Base-by-base conservation (phyloP, 805 yeast species). In the Pichia nanzhaoensis region DNA sequence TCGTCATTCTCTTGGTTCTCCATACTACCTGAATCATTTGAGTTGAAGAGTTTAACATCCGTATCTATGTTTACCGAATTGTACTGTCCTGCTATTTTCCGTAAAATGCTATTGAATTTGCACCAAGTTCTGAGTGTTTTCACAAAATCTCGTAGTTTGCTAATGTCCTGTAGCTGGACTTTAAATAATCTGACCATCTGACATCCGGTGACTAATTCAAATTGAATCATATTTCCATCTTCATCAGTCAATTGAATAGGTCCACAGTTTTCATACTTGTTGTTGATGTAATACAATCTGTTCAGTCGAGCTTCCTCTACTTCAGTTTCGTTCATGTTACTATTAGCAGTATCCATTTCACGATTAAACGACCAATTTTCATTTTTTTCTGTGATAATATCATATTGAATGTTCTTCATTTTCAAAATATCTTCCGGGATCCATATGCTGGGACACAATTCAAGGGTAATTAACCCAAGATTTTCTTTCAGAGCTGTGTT, bases 401-500 rank as follows among this genome's bases (percentile, higher is more conserved):
- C 63, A 46, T 55, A 58, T 13, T 43, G 39, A 5, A 58, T 37
- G n/a, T 51, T 51, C 14, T 55, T 36, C 20, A 56, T 57, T 24
- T 52, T 32, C 18, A 60, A 37, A 18, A 59, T 31, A 47, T 60
- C 66, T 34, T 59, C 54, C 0, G 67, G 66, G 4, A 64, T 50
- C 67, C 67, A 64, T 13, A 64, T 50, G 19, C 52, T 55, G 1
- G 67, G 67, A 41, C 59, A 52, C 10, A 61, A 21, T 40, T 64
- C 68, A 17, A 64, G 42, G 13, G 55, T 59, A 18, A 12, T 55
- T 37, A 27, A 51, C 49, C 33, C 58, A 49, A 32, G 53, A 51
- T 4, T 52, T 51, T 24, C 28, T 14, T 20, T 8, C 14, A n/a
- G 24, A 5, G 27, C 12, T 27, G 13, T 10, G 14, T 47, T 48